Percentiles rank a stretch among this genome's conserved stretches.
Conservation (phyloP, 2,329 filamentous ascomycete species). For the Aspergillus novoparasiticus region DNA sequence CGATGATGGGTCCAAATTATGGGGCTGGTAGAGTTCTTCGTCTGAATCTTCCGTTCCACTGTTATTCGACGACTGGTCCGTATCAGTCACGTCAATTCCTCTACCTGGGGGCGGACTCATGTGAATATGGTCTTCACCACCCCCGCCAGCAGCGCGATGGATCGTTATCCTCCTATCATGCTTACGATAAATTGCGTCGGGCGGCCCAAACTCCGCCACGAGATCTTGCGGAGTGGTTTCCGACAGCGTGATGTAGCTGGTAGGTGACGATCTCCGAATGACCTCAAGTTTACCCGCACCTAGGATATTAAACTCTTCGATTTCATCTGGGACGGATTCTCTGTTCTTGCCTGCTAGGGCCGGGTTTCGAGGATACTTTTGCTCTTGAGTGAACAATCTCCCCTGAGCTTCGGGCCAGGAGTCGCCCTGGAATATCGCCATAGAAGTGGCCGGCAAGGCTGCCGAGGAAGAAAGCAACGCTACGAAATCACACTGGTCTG, state of each 20-base stretch:
- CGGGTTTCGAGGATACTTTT: constrained; percentile 74
- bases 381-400: constrained; percentile 72
- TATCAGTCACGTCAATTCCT: constrained; percentile 59
- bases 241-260: constrained; percentile 74
- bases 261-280: constrained; percentile 67
- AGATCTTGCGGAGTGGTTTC: constrained; percentile 92
- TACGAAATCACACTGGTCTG: constrained; percentile 75
- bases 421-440: constrained; percentile 87
- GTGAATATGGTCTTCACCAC: constrained; percentile 32
- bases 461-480: constrained; percentile 78
- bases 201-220: constrained; percentile 85
- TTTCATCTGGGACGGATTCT: constrained; percentile 83
- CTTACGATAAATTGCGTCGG: constrained; percentile 91
- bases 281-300: constrained; percentile 79
- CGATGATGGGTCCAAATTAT: constrained; percentile 61
- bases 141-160: constrained; percentile 53
- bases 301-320: constrained; percentile 76
- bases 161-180: constrained; percentile 87
- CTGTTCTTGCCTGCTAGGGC: constrained; percentile 69
- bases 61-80: constrained; percentile 73
- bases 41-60: constrained; percentile 71
- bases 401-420: constrained; percentile 86
- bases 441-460: constrained; percentile 75
- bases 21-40: constrained; percentile 57
- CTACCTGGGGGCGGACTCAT: constrained; percentile 39